Base-by-base conservation (phyloP, 345 rosid genomes). In the Syzygium grande region DNA sequence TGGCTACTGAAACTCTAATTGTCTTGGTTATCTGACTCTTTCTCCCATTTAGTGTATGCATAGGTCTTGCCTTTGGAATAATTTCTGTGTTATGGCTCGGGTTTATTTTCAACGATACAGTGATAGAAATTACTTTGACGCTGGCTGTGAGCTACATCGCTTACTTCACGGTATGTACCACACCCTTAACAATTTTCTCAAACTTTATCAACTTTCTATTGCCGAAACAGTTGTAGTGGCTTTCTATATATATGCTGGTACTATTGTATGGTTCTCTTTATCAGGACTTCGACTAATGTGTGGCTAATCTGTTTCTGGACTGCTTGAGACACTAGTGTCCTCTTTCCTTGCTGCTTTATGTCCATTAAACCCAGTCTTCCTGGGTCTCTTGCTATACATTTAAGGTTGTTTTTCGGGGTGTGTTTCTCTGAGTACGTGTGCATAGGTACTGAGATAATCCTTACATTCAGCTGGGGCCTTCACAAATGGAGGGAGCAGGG, bases 11-110 rank as follows among this genome's bases (percentile, higher is more conserved):
- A 73, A 0, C 63, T 52, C 21, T 54, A 49, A 16, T 79, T 41
- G 38, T 43, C 58, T 51, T 61, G 58, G 85, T 92, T 89, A 61
- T 90, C 87, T 83, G 52, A 85, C 88, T 80, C 87, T 85, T 88
- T 91, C 89, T 86, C 90, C 89, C 87, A 23, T 94, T 63, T 94
- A 96, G 99, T 93, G 97, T 98, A 79, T 98, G 93, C 91, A 92
- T 98, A 55, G 99, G 99, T 77, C 84, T 96, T 89, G 99, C 98
- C 89, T 96, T 96, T 87, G 99, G 99, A 85, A 91, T 96, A 84
- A 95, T 93, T 51, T 98, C 99, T 87, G 96, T 95, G 91, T 90
- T 98, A 84, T 98, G 99, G 99, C 98, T 96, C 9, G 96, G 96
- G 86, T 96, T 94, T 90, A 95, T 98, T 90, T 98, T 98, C 89